A percentile compares a stretch with the other conserved stretches of the same genome.
Conservation (phyloP, 768 basidiomycete species). For the Clathrus columnatus region DNA sequence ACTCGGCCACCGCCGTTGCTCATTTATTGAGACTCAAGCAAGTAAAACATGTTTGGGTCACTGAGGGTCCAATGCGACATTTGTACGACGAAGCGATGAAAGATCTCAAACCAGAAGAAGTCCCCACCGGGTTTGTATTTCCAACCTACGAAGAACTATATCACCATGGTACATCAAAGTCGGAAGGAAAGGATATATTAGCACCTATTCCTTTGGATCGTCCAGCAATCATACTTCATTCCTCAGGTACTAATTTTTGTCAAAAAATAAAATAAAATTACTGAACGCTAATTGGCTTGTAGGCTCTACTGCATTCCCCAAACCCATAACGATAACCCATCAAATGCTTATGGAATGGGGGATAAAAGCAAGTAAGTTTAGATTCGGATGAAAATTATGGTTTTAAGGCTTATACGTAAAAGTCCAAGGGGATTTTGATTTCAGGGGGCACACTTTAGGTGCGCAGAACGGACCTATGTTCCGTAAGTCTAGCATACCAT, state of each 20-base stretch:
- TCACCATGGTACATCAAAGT: no score
- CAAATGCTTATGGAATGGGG: not conserved
- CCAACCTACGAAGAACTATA: slow-evolving; percentile 4
- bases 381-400: not conserved
- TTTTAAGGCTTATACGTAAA: not conserved
- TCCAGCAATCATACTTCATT: not conserved
- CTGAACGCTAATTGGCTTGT: not conserved
- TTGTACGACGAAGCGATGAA: slow-evolving; percentile 11
- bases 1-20: slow-evolving; percentile 26
- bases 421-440: not conserved
- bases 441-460: not conserved
- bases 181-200: no score
- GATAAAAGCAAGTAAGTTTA: not conserved
- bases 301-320: not conserved
- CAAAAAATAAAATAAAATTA: not conserved
- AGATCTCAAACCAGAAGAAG: not conserved
- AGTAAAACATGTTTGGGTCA: slow-evolving; percentile 18
- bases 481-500: not conserved
- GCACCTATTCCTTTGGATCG: not conserved
- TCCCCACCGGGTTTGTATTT: not conserved
- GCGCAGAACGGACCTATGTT: not conserved
- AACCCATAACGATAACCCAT: not conserved
- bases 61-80: slow-evolving; percentile 16
- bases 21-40: slow-evolving; percentile 24
- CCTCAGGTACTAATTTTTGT: not conserved